These are phyloP conservation scores for Saturnispora mendoncae DNA, from an alignment of 805 yeast genomes.

Conservation along the genomic window DNA sequence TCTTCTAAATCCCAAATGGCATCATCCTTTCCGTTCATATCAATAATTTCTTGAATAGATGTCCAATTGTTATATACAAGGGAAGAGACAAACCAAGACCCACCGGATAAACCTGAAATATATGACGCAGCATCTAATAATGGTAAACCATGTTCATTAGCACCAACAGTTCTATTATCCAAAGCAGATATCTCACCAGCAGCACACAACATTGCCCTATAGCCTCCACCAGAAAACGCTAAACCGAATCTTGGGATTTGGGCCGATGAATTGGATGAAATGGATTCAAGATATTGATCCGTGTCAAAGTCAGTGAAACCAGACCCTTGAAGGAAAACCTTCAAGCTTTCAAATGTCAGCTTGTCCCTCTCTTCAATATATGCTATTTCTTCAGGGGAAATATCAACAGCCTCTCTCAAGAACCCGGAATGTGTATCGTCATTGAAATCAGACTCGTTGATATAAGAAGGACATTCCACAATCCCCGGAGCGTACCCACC, in stretches of 20 bases:
- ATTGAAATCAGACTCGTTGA: constrained; percentile 15
- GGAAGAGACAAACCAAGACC: constrained; percentile 72
- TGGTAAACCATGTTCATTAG: constrained; percentile 49
- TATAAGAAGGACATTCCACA: constrained; percentile 42
- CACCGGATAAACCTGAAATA: constrained; percentile 74
- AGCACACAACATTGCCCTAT: constrained; percentile 78
- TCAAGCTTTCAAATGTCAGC: constrained; percentile 38
- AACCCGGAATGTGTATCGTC: constrained; percentile 19
- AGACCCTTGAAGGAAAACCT: constrained; percentile 37
- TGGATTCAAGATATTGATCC: constrained; percentile 31
- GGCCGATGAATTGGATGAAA: constrained; percentile 30
- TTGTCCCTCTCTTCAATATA: constrained; percentile 46
- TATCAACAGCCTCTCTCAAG: constrained; percentile 37
- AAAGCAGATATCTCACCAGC: constrained; percentile 78
- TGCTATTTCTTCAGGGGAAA: constrained; percentile 38
- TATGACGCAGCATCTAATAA: constrained; percentile 69
- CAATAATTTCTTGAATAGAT: constrained; percentile 51
- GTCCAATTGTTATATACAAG: constrained; percentile 66
- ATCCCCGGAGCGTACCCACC: constrained; percentile 54
- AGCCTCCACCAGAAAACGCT: constrained; percentile 82
- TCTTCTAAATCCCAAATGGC: constrained; percentile 63
- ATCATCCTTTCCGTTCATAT: constrained; percentile 29
- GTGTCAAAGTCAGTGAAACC: constrained; percentile 42
- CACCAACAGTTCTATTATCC: constrained; percentile 59
- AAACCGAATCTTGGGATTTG: constrained; percentile 38